Conservation (phyloP, 345 rosid genomes). For the Dovyalis caffra region DNA sequence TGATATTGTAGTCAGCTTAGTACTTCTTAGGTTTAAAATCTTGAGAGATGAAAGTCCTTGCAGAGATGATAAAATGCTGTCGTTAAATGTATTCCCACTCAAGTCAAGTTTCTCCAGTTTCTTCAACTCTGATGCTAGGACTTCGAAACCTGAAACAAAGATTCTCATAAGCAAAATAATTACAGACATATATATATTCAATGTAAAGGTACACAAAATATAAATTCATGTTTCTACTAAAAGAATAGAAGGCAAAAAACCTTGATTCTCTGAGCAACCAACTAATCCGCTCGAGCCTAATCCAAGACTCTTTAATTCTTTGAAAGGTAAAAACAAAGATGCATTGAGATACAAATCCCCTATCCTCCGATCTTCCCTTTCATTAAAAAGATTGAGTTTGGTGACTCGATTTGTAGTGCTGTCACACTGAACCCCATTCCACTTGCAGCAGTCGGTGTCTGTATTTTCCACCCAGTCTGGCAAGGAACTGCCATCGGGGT, state of each 20-base stretch:
- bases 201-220: no score
- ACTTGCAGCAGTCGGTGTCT: neutral
- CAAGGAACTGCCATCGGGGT: no score
- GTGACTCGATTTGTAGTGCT: neutral
- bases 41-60: no score
- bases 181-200: no score
- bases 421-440: neutral
- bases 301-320: neutral
- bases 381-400: fast-evolving
- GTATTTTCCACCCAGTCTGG: neutral
- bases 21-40: no score
- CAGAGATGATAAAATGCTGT: no score
- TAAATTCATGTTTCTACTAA: no score
- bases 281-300: fast-evolving
- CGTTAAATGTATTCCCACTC: no score
- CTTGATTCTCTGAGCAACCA: neutral
- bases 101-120: neutral
- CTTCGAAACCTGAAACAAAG: neutral
- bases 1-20: no score
- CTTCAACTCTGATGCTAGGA: neutral
- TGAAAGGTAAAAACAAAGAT: neutral
- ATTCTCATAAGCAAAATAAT: no score
- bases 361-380: neutral
- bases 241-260: neutral
- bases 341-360: neutral